phyloP scores from a whole-genome alignment of 768 basidiomycete species.

The Podaxis mareebaensis region DNA sequence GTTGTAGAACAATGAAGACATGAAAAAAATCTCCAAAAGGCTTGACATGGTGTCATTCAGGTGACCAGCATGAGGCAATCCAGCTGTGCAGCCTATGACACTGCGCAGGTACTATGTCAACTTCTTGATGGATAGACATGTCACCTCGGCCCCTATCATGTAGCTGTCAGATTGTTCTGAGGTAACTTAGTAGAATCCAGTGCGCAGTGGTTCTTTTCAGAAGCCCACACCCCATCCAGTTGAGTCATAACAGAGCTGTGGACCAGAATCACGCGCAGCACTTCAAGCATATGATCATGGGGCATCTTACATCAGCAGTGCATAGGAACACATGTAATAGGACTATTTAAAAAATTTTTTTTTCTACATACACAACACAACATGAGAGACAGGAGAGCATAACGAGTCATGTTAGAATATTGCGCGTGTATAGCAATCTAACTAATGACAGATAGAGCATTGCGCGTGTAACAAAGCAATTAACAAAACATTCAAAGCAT shows the following conservation, averaged over 20 bases:
- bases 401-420: too few species aligned
- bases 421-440: too few species aligned
- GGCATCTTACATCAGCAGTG: too few species aligned
- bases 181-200: not conserved
- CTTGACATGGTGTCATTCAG: not conserved
- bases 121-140: not conserved
- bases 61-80: not conserved
- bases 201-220: not conserved
- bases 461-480: not conserved
- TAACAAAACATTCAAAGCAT: not conserved
- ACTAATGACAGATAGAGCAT: not conserved
- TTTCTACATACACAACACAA: too few species aligned
- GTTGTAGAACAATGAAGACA: conserved; percentile 4
- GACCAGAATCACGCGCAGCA: not conserved
- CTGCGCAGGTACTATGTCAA: too few species aligned
- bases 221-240: not conserved
- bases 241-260: too few species aligned
- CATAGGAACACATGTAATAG: too few species aligned
- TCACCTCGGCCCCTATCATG: not conserved
- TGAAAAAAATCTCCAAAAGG: not conserved
- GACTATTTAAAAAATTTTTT: too few species aligned
- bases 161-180: too few species aligned
- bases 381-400: too few species aligned
- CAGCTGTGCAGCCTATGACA: not conserved
- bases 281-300: too few species aligned